Base-by-base conservation (phyloP, 169 alveolate genomes). In the Plasmodium inui region DNA sequence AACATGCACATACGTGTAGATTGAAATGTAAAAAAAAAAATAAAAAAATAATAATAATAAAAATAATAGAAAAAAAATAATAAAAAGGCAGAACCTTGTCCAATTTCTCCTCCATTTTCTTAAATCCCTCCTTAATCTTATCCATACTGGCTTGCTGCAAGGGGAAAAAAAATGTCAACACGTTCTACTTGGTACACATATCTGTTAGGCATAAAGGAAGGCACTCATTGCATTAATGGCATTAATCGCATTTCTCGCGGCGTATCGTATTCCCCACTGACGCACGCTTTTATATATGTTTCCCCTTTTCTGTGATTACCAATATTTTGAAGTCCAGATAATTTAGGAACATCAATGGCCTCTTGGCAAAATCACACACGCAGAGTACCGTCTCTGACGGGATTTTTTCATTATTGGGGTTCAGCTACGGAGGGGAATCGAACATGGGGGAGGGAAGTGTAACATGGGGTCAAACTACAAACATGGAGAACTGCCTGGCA, bases 301-400 rank as follows among this genome's bases (percentile, higher is more conserved):
- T 55, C 17, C 26, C 10, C 72, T 70, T 81, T 73, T 55, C 78
- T 71, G 32, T 22, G 34, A 22, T 81, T 76, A 92, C 93, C 84
- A 95, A 55, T 57, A 92, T 79, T 39, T 37, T 55, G 82, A 95
- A 93, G 78, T 95, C 97, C 72, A 92, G 93, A n/a, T 78, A 53
- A 57, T 92, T 73, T 34, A 95, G 83, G 83, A 92, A 95, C 97
- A 95, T 93, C 67, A 95, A 78, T 22, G 97, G 97, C 37, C 97
- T 82, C 55, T 86, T 83, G 26, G 96, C 97, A 92, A 81, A 84
- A 82, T 95, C 97, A 7, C 94, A 85, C 37, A 95, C 96, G 26
- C 97, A 95, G 71, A 95, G 83, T n/a, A 95, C 96, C 2, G 97
- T 86, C 41, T 76, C 95, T 19, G 94, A 57, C 26, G 94, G 90